Conservation (phyloP, 108 stramenopile species). For the Nannochloropsis granulata region DNA sequence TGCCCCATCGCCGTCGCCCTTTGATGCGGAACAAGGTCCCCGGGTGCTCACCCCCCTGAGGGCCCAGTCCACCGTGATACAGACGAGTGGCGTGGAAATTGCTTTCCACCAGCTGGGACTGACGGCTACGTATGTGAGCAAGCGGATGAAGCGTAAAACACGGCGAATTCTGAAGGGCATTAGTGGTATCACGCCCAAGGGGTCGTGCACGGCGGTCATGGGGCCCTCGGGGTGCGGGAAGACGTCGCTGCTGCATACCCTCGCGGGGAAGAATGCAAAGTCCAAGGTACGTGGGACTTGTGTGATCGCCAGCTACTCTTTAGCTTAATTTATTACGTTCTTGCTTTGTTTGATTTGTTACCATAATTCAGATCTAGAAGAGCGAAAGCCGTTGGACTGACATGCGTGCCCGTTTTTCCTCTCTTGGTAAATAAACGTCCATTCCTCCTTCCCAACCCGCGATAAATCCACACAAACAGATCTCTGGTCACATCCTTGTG, state of each 20-base stretch:
- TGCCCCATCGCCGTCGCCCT: neutral
- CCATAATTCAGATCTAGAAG: too few species aligned
- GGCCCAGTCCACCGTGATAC: neutral
- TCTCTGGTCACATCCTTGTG: slow-evolving; percentile 14
- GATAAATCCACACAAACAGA: neutral
- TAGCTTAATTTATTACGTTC: too few species aligned
- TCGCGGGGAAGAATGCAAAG: neutral
- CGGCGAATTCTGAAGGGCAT: neutral
- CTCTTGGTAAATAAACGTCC: too few species aligned
- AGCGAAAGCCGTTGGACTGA: too few species aligned
- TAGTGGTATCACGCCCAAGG: neutral
- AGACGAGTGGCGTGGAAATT: neutral
- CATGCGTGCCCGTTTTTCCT: too few species aligned
- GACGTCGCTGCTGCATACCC: neutral
- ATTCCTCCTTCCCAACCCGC: too few species aligned
- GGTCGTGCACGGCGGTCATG: neutral
- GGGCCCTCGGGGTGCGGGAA: neutral
- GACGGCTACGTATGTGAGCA: neutral
- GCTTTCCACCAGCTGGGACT: neutral
- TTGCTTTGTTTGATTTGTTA: too few species aligned
- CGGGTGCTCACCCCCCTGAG: neutral
- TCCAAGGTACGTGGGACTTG: neutral
- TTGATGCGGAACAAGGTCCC: neutral
- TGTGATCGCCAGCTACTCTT: too few species aligned
- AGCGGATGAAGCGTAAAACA: neutral